Evolutionary conservation across 2,329 filamentous ascomycete genomes (phyloP).

Genomic region (Ophiocordyceps polyrhachis-furcata): DNA sequence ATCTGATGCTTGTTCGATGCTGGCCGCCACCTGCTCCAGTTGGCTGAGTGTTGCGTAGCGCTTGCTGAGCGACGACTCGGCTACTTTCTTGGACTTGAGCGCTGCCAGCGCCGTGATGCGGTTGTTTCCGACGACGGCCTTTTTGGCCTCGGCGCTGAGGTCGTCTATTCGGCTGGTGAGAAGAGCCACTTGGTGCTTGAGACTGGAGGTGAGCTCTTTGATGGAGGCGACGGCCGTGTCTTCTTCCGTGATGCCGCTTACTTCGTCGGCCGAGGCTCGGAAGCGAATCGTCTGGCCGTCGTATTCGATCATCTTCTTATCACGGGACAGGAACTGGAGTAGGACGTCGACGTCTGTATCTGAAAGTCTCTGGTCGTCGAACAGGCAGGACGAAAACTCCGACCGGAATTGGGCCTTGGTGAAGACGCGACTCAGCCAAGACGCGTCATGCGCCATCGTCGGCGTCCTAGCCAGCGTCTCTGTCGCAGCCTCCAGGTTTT

Average conservation of each 20-base stretch:
- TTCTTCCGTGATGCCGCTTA: conserved; percentile 45
- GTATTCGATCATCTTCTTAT: conserved; percentile 38
- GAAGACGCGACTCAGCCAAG: conserved; percentile 47
- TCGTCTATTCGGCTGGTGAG: conserved; percentile 49
- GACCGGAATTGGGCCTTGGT: conserved; percentile 45
- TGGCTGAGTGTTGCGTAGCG: conserved; percentile 59
- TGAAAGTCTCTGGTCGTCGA: conserved; percentile 31
- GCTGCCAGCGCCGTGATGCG: conserved; percentile 56
- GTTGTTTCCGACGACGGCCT: conserved; percentile 56
- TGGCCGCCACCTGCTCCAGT: conserved; percentile 65
- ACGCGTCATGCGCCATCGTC: conserved; percentile 20
- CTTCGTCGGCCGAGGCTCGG: conserved; percentile 30
- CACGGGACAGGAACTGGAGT: conserved; percentile 49
- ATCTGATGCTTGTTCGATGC: conserved; percentile 70
- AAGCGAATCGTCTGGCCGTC: conserved; percentile 61
- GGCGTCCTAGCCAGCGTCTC: conserved; percentile 31
- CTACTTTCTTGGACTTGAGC: conserved; percentile 65
- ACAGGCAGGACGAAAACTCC: conserved; percentile 33
- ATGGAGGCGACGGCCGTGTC: conserved; percentile 72
- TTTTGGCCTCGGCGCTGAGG: conserved; percentile 45
- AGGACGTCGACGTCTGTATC: conserved; percentile 49
- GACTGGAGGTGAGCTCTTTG: conserved; percentile 55
- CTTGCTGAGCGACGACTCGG: conserved; percentile 53
- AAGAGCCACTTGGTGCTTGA: conserved; percentile 52
- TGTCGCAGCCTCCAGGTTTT: conserved; percentile 40